Base-by-base conservation (phyloP, 176 grass and related monocot species). In the Coix lacrymajobi region DNA sequence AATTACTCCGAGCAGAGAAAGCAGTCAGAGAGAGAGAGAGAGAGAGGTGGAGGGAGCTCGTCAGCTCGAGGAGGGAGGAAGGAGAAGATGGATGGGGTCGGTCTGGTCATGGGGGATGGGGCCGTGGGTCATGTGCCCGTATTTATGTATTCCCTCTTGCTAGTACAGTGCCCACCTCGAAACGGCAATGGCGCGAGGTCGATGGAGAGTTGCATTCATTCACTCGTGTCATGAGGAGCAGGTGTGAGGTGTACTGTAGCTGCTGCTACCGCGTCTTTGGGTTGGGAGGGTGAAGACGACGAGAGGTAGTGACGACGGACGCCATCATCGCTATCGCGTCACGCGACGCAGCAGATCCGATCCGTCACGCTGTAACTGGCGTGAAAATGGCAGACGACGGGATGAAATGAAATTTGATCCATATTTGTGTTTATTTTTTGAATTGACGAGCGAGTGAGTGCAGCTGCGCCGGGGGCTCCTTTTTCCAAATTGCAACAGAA, bases 71-170 rank as follows among this genome's bases (percentile, higher is more conserved):
- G n/a, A n/a, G n/a, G 37, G 12, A 29, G 67, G 22, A 8, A 29
- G 54, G 28, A 29, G 28, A 0, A 12, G 40, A 37, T n/a, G n/a
- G 46, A 48, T 45, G 43, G 43, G 43, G 43, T 45, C 11, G 43
- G 43, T 14, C 45, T 3, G 43, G 43, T 14, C 45, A 15, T 48
- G 45, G n/a, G 1, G 7, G 71, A 36, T 65, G 78, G 83, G 71
- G 54, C 83, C 78, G 78, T 62, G 5, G 54, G 38, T 82, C 83
- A 85, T 89, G 88, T 86, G 83, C 73, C 20, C 36, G 24, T 67
- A 90, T 85, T 90, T 86, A 90, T 89, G 76, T 84, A 49, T 63
- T 16, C 34, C 48, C 2, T 28, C 4, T 1, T 10, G 20, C 32
- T n/a, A n/a, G n/a, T n/a, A n/a, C n/a, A n/a, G n/a, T n/a, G n/a